phyloP scores from a whole-genome alignment of 2,329 filamentous ascomycete species.

The Orbilia blumenaviensis region DNA sequence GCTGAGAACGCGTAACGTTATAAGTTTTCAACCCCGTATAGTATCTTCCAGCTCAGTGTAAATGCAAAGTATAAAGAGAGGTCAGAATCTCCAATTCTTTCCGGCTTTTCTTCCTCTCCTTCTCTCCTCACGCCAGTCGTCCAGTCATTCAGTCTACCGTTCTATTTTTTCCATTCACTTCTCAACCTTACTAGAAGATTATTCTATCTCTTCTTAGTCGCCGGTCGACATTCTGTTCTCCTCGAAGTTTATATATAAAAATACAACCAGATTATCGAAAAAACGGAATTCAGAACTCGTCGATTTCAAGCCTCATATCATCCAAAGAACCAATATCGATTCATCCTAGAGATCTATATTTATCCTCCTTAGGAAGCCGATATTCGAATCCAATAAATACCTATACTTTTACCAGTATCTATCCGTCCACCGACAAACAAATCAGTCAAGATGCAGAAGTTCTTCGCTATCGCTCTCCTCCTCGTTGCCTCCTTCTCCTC shows the following conservation, averaged over 20 bases:
- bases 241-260: conserved; percentile 33
- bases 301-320: not conserved
- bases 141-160: conserved; percentile 43
- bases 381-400: not conserved
- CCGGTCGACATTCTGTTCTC: conserved; percentile 50
- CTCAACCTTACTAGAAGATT: conserved; percentile 19
- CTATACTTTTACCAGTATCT: not conserved
- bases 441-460: conserved; percentile 52
- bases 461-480: conserved; percentile 49
- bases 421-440: conserved; percentile 19
- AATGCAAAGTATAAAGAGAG: conserved; percentile 21
- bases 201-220: conserved; percentile 43
- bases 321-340: not conserved
- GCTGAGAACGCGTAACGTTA: not conserved
- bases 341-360: not conserved
- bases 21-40: not conserved
- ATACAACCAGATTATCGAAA: not conserved
- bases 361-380: conserved; percentile 1
- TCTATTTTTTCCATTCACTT: conserved; percentile 41
- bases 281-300: conserved; percentile 7
- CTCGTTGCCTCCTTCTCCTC: conserved; percentile 44
- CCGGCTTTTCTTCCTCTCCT: conserved; percentile 7
- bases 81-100: not conserved
- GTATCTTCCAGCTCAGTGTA: too few relatives aligned
- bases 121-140: conserved; percentile 53